phyloP scores from a whole-genome alignment of 2,329 filamentous ascomycete species.

The Tolypocladium endophyticum region DNA sequence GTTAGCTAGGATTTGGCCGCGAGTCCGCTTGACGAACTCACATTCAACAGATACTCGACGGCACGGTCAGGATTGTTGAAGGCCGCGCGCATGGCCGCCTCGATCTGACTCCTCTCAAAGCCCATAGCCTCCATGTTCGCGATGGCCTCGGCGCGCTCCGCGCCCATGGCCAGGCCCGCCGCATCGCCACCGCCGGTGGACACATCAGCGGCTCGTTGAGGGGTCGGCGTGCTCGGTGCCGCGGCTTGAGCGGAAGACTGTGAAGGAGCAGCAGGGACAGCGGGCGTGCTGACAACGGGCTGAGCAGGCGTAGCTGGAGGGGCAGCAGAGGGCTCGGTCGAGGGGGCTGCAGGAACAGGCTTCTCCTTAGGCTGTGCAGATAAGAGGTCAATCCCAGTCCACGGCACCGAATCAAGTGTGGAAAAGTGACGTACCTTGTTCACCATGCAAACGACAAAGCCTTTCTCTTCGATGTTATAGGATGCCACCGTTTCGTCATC shows the following conservation, averaged over 20 bases:
- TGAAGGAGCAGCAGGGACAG: slow-evolving; percentile 33
- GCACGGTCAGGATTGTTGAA: slow-evolving; percentile 96
- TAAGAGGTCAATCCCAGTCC: neutral
- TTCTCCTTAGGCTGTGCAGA: slow-evolving; percentile 50
- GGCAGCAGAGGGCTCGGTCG: slow-evolving; percentile 48
- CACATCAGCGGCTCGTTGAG: slow-evolving; percentile 31
- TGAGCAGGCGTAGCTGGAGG: slow-evolving; percentile 46
- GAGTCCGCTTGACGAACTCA: slow-evolving; percentile 32
- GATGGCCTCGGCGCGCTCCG: slow-evolving; percentile 71
- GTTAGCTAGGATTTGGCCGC: slow-evolving; percentile 2
- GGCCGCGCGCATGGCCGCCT: slow-evolving; percentile 88
- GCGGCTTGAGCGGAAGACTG: slow-evolving; percentile 35
- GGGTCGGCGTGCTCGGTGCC: slow-evolving; percentile 42
- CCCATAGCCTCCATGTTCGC: slow-evolving; percentile 97
- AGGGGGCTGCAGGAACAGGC: slow-evolving; percentile 34
- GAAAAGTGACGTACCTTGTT: slow-evolving; percentile 65
- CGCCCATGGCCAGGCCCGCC: slow-evolving; percentile 76
- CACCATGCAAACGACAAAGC: slow-evolving; percentile 97
- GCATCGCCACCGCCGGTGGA: slow-evolving; percentile 38
- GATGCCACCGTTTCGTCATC: slow-evolving; percentile 94
- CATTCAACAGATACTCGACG: slow-evolving; percentile 87
- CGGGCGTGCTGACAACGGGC: slow-evolving; percentile 49
- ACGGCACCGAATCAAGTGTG: too few species aligned
- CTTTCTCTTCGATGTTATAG: slow-evolving; percentile 99
- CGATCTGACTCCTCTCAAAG: slow-evolving; percentile 79